Evolutionary conservation across 805 yeast genomes (phyloP).

Genomic region (Yarrowia deformans): DNA sequence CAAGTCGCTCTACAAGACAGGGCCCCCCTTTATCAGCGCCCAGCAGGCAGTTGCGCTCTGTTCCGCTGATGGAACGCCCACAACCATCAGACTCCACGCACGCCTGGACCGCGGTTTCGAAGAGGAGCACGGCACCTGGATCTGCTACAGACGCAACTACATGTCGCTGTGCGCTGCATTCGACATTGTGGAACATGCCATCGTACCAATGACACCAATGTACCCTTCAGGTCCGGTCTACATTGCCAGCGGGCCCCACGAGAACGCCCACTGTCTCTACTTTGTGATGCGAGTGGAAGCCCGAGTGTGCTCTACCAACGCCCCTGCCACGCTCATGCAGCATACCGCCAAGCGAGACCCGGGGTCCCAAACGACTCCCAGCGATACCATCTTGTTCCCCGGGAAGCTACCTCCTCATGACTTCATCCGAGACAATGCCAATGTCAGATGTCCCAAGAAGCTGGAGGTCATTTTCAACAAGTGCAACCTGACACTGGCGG

Average conservation of each 20-base stretch:
- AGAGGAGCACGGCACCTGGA: slow-evolving; percentile 37
- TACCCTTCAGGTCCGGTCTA: slow-evolving; percentile 24
- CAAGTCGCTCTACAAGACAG: slow-evolving; percentile 33
- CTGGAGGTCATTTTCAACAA: slow-evolving; percentile 12
- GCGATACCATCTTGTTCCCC: slow-evolving; percentile 12
- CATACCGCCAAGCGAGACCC: slow-evolving; percentile 35
- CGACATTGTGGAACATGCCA: slow-evolving; percentile 31
- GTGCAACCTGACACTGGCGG: slow-evolving; percentile 6
- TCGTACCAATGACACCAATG: neutral
- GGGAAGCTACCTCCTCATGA: slow-evolving; percentile 28
- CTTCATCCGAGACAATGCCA: slow-evolving; percentile 29
- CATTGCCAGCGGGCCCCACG: slow-evolving; percentile 21
- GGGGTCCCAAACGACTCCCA: slow-evolving; percentile 23
- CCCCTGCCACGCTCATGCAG: slow-evolving; percentile 15
- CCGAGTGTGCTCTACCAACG: slow-evolving; percentile 6
- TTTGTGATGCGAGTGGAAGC: slow-evolving; percentile 35
- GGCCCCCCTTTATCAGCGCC: slow-evolving; percentile 1
- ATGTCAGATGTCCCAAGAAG: slow-evolving; percentile 26
- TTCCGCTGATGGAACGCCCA: slow-evolving; percentile 5
- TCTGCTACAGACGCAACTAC: slow-evolving; percentile 39
- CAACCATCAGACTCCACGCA: slow-evolving; percentile 19
- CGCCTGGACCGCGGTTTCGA: slow-evolving; percentile 39
- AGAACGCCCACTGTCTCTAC: slow-evolving; percentile 11
- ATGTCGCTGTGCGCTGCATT: slow-evolving; percentile 39
- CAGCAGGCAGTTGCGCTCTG: slow-evolving; percentile 7